phyloP scores from a whole-genome alignment of 2,329 filamentous ascomycete species.

The Fusarium lyarnte region DNA sequence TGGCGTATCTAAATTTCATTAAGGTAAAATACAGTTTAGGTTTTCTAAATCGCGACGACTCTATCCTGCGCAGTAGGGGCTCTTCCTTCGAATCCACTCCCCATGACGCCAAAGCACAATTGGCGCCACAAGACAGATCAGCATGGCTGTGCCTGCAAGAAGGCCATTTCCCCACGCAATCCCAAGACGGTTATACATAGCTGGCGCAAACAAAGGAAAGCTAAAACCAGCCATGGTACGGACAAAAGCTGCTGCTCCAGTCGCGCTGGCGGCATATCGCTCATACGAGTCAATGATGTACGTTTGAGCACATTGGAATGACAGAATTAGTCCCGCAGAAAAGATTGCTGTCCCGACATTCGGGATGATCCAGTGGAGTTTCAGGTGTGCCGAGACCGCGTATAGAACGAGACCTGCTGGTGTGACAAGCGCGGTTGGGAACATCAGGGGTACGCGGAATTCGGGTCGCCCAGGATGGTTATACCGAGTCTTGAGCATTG shows the following conservation, averaged over 20 bases:
- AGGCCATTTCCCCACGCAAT: slow-evolving; percentile 58
- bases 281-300: slow-evolving; percentile 66
- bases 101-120: slow-evolving; percentile 33
- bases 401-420: slow-evolving; percentile 62
- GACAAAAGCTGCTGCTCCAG: slow-evolving; percentile 64
- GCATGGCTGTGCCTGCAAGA: slow-evolving; percentile 44
- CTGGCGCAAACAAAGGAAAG: slow-evolving; percentile 66
- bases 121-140: slow-evolving; percentile 32
- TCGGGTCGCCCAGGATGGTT: slow-evolving; percentile 46
- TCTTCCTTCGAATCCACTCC: slow-evolving; percentile 33
- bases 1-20: no score
- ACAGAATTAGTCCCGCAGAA: slow-evolving; percentile 62
- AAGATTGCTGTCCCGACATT: slow-evolving; percentile 63
- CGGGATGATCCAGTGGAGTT: slow-evolving; percentile 62
- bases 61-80: slow-evolving; percentile 32
- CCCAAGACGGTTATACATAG: slow-evolving; percentile 50
- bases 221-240: slow-evolving; percentile 65
- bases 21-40: no score
- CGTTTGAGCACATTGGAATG: slow-evolving; percentile 67
- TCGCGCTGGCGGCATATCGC: slow-evolving; percentile 50
- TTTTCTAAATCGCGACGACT: not conserved
- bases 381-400: slow-evolving; percentile 55
- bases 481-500: slow-evolving; percentile 38
- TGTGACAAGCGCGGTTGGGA: slow-evolving; percentile 51
- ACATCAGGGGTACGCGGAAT: slow-evolving; percentile 49